These are phyloP conservation scores for Aspergillus terreus DNA, from an alignment of 2,329 filamentous ascomycete species.

Conservation along the genomic window DNA sequence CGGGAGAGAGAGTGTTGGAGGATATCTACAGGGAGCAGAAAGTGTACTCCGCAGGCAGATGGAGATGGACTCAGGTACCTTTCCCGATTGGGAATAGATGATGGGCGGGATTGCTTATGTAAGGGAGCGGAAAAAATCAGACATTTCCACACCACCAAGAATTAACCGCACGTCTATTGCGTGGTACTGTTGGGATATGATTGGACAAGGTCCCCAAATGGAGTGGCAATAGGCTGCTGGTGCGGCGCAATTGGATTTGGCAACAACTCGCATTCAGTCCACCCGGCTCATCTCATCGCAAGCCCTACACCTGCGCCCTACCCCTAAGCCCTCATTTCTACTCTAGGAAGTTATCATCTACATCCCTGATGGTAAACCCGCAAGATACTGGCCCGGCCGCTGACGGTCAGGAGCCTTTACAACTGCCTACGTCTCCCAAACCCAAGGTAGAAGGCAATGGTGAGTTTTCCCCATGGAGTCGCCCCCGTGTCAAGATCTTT, in stretches of 20 bases:
- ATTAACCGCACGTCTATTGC: no score
- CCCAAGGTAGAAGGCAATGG: conserved; percentile 29
- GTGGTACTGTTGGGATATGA: no score
- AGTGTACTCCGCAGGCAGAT: no score
- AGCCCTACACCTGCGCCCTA: conserved; percentile 46
- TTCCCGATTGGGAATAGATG: no score
- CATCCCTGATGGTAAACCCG: conserved; percentile 31
- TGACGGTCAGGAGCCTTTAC: conserved; percentile 25
- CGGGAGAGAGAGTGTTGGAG: no score
- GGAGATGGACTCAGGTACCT: no score
- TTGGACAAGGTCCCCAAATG: no score
- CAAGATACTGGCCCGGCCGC: conserved; percentile 24
- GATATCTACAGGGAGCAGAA: no score
- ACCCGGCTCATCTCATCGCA: conserved; percentile 17
- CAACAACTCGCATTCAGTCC: conserved; percentile 17
- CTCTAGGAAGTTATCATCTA: conserved; percentile 38
- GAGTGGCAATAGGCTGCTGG: neutral
- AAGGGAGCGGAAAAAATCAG: no score
- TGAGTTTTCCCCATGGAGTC: conserved; percentile 20
- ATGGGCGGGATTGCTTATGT: no score
- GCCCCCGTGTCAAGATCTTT: neutral
- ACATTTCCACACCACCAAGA: no score
- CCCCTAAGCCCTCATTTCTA: conserved; percentile 48
- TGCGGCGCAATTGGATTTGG: neutral
- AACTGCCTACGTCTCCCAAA: conserved; percentile 27